Conservation (phyloP, 371 early-diverging fungal species). For the Actinomortierella wolfii region DNA sequence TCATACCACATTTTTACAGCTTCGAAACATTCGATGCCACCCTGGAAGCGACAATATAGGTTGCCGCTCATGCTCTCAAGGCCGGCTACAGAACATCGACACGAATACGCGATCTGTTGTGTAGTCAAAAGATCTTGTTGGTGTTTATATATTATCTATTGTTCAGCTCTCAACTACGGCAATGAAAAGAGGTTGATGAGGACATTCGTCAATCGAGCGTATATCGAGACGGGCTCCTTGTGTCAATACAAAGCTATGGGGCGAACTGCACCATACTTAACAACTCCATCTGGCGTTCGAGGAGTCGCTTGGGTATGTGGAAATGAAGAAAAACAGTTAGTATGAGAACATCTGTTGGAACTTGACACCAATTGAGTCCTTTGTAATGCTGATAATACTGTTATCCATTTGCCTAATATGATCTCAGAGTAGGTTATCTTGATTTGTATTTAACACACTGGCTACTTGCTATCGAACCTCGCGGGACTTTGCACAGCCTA, state of each 20-base stretch:
- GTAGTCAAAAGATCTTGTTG: too few species aligned
- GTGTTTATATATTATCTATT: too few species aligned
- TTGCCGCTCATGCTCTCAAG: constrained; percentile 60
- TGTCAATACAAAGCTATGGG: constrained; percentile 93
- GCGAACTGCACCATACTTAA: constrained; percentile 74
- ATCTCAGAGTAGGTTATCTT: constrained; percentile 10
- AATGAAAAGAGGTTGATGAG: constrained; percentile 90
- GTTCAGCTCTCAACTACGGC: constrained; percentile 57
- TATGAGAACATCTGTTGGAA: too few species aligned
- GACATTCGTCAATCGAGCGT: constrained; percentile 63
- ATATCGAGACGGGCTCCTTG: constrained; percentile 77
- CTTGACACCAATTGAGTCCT: too few species aligned
- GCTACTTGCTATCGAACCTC: constrained; percentile 1
- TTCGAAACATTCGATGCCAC: constrained; percentile 58
- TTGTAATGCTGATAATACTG: too few species aligned
- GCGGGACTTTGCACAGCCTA: constrained; percentile 13
- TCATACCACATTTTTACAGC: too few species aligned
- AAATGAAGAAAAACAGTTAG: too few species aligned
- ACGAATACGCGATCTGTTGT: constrained; percentile 37
- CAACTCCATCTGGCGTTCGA: constrained; percentile 67
- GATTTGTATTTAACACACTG: constrained; percentile 15
- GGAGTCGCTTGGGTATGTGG: constrained; percentile 64
- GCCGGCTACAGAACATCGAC: constrained; percentile 81
- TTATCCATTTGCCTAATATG: not conserved
- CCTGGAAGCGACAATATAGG: constrained; percentile 59